These are phyloP conservation scores for Solanum aculeatissimum DNA, from an alignment of 305 asterid species.

Conservation along the genomic window DNA sequence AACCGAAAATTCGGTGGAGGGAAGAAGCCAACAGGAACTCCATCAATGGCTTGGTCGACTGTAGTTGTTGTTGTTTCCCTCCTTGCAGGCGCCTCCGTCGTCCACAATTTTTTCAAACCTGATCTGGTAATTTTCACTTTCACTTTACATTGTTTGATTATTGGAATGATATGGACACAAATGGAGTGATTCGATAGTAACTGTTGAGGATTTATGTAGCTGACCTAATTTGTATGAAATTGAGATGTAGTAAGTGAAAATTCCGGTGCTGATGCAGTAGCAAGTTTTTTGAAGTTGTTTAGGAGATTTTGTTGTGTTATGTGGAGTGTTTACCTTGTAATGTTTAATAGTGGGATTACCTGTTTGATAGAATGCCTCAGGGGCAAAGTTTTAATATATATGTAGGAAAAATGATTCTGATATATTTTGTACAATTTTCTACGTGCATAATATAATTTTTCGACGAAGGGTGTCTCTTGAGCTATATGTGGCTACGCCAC, in stretches of 20 bases:
- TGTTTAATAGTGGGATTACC: background rate
- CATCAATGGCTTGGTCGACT: constrained; percentile 76
- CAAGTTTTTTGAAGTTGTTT: background rate
- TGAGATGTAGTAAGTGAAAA: background rate
- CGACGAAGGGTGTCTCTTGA: too few species aligned
- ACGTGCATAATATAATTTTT: too few species aligned
- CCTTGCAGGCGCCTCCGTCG: constrained; percentile 73
- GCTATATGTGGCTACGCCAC: too few species aligned
- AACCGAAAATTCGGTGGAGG: constrained; percentile 55
- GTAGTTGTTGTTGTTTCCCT: constrained; percentile 58
- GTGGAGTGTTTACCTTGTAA: background rate
- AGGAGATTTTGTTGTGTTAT: background rate
- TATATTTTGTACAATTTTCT: too few species aligned
- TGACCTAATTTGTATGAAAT: background rate
- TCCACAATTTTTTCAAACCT: constrained; percentile 71
- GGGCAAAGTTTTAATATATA: too few species aligned
- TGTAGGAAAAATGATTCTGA: too few species aligned
- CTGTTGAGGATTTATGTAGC: background rate
- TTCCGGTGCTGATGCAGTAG: background rate
- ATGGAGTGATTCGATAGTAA: background rate
- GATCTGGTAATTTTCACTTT: constrained; percentile 33
- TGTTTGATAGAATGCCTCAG: constrained; percentile 35
- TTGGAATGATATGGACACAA: background rate
- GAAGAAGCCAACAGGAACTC: constrained; percentile 63
- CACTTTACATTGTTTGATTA: background rate